Conservation (phyloP, 2,329 filamentous ascomycete genomes). For the Penicillium digitatum region DNA sequence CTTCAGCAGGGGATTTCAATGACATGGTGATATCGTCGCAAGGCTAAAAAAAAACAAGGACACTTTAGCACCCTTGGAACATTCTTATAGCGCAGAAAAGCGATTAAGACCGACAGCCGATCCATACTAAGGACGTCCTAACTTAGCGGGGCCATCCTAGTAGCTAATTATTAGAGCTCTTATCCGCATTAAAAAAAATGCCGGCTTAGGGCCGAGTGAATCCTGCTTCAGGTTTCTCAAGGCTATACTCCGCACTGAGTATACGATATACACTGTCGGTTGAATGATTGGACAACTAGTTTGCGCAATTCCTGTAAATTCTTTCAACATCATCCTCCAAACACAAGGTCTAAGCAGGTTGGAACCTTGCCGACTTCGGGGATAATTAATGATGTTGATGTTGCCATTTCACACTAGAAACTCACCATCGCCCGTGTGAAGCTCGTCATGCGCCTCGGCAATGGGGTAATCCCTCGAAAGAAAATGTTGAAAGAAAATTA, state of each 20-base stretch:
- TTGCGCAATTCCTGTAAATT: conserved; percentile 16
- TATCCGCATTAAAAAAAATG: background rate
- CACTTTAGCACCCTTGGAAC: background rate
- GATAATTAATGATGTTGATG: background rate
- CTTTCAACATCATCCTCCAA: background rate
- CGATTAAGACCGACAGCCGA: background rate
- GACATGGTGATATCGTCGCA: conserved; percentile 16
- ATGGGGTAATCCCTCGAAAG: conserved; percentile 10
- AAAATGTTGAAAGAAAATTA: too few species aligned
- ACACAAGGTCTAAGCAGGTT: background rate
- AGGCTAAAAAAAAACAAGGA: background rate
- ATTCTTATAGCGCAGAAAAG: conserved; percentile 1
- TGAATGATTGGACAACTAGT: conserved; percentile 7
- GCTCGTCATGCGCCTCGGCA: conserved; percentile 13
- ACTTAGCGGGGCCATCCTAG: background rate
- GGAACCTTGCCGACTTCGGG: background rate
- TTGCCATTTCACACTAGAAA: conserved; percentile 6
- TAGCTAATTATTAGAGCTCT: background rate
- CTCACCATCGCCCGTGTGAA: conserved; percentile 3
- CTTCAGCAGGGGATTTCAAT: conserved; percentile 12
- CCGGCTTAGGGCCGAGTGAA: background rate
- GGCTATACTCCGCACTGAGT: background rate
- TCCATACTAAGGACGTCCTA: background rate
- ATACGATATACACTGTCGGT: background rate
- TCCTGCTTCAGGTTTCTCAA: background rate